Conservation (phyloP, 441 rosid species). For the Gossypium schwendimanii region DNA sequence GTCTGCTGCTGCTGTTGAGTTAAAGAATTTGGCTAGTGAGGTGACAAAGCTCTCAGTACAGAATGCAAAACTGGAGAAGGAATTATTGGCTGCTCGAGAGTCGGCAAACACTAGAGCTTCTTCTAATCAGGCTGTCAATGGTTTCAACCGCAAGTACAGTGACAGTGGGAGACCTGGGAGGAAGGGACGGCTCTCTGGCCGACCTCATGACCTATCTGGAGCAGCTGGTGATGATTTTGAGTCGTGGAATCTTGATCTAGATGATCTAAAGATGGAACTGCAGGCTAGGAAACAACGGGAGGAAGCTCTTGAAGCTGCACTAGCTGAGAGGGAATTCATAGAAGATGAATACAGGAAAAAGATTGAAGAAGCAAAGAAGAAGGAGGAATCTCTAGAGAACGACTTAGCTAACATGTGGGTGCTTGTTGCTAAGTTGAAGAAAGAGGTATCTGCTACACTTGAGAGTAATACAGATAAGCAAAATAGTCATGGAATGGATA, state of each 20-base stretch:
- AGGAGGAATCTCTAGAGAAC: slow-evolving; percentile 88
- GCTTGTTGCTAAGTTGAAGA: slow-evolving; percentile 95
- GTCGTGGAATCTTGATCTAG: slow-evolving; percentile 69
- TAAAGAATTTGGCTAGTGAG: slow-evolving; percentile 90
- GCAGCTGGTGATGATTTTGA: slow-evolving; percentile 53
- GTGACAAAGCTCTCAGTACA: slow-evolving; percentile 86
- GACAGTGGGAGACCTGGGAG: slow-evolving; percentile 64
- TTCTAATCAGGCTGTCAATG: slow-evolving; percentile 35
- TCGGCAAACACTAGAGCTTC: slow-evolving; percentile 48
- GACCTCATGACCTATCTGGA: slow-evolving; percentile 46
- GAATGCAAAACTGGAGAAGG: slow-evolving; percentile 81
- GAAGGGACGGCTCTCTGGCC: slow-evolving; percentile 66
- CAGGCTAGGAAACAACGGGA: slow-evolving; percentile 88
- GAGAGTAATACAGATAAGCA: slow-evolving; percentile 42
- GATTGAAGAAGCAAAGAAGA: slow-evolving; percentile 74
- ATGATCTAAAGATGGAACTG: slow-evolving; percentile 75
- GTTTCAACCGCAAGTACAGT: slow-evolving; percentile 46
- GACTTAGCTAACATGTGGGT: slow-evolving; percentile 99
- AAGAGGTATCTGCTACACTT: slow-evolving; percentile 50
- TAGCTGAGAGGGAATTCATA: slow-evolving; percentile 69
- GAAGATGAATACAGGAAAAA: slow-evolving; percentile 77
- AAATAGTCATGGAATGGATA: slow-evolving; percentile 23
- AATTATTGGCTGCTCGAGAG: slow-evolving; percentile 63
- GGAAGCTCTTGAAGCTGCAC: slow-evolving; percentile 78
- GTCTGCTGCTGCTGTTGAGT: slow-evolving; percentile 99